Evolutionary conservation across 2,329 filamentous ascomycete genomes (phyloP).

Genomic region (Epichloe elymi): DNA sequence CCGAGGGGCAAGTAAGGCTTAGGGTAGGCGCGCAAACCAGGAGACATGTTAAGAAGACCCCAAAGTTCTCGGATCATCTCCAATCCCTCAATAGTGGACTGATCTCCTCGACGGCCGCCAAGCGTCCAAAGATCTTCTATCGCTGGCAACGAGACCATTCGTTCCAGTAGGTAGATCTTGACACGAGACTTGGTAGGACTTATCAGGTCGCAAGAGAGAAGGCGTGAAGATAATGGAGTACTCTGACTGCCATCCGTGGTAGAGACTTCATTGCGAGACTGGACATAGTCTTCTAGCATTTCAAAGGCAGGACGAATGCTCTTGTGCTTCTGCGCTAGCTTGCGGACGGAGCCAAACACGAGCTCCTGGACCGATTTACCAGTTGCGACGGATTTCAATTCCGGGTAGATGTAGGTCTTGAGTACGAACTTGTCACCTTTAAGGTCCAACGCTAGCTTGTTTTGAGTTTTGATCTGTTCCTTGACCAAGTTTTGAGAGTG

Average conservation of each 20-base stretch:
- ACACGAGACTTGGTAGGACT: background rate
- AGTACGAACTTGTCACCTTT: background rate
- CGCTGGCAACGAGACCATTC: background rate
- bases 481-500: background rate
- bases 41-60: background rate
- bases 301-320: background rate
- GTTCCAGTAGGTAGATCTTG: conserved; percentile 1
- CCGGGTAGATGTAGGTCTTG: background rate
- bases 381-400: background rate
- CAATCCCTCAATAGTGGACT: background rate
- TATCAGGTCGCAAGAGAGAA: conserved; percentile 1
- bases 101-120: background rate
- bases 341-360: background rate
- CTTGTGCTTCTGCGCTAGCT: background rate
- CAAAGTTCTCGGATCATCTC: background rate
- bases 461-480: background rate
- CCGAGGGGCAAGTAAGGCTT: background rate
- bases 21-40: background rate
- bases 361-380: background rate
- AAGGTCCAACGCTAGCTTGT: background rate
- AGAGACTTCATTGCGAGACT: background rate
- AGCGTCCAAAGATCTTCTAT: conserved; percentile 3
- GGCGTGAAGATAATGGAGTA: background rate
- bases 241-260: too few relatives aligned
- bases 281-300: background rate